Percentiles rank a stretch among this genome's conserved stretches.
Evolutionary conservation across 192 early-diverging fungal genomes (phyloP).

Genomic region (Coemansia sp.): DNA sequence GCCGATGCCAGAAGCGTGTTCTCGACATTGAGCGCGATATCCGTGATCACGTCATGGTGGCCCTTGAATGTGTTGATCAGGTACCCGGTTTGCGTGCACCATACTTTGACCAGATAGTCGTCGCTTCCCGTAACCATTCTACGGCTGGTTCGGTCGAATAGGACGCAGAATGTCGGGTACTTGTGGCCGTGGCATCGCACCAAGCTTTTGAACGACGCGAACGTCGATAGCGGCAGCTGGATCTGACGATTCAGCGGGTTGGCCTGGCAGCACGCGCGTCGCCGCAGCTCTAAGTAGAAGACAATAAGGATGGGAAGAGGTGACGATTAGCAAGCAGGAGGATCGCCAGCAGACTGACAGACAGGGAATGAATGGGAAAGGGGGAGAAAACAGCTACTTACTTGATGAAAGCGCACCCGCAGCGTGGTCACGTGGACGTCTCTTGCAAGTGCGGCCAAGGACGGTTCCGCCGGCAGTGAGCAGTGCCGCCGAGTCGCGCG

Average conservation of each 20-base stretch:
- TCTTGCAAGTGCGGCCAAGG: conserved; percentile 24
- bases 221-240: conserved; percentile 22
- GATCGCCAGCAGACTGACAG: not conserved
- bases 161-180: conserved; percentile 69
- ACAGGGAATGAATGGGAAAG: not conserved
- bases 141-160: conserved; percentile 73
- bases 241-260: not conserved
- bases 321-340: not conserved
- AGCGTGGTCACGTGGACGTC: not conserved
- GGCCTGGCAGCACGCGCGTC: not conserved
- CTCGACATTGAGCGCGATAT: conserved; percentile 74
- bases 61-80: conserved; percentile 82
- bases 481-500: conserved; percentile 21
- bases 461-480: conserved; percentile 39
- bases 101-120: conserved; percentile 83
- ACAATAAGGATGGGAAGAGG: not conserved
- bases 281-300: conserved; percentile 15
- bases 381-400: not conserved
- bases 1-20: conserved; percentile 80
- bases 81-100: conserved; percentile 76
- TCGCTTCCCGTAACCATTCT: conserved; percentile 85
- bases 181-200: conserved; percentile 74
- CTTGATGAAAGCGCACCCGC: conserved; percentile 6
- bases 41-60: conserved; percentile 72
- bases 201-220: conserved; percentile 49